Percentiles rank a stretch among this genome's conserved stretches.
Evolutionary conservation across 352 stramenopile genomes (phyloP).

Genomic region (Phytophthora palmivora): DNA sequence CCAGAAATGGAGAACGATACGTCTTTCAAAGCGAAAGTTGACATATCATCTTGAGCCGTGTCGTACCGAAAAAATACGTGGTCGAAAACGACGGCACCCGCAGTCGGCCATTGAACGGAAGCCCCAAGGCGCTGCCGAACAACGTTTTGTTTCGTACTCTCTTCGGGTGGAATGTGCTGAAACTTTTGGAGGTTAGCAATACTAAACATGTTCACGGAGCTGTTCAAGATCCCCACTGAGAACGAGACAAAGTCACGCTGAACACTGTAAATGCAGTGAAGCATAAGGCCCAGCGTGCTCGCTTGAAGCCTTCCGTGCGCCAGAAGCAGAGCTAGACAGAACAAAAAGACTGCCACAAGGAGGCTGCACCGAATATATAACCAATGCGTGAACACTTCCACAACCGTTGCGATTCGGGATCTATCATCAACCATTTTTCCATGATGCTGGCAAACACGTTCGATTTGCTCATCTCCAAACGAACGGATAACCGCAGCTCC

Average conservation of each 20-base stretch:
- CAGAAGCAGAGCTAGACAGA: conserved; percentile 43
- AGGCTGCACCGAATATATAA: conserved; percentile 46
- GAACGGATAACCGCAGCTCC: conserved; percentile 48
- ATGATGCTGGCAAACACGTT: conserved; percentile 38
- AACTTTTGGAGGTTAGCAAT: conserved; percentile 54
- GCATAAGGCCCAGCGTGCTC: conserved; percentile 39
- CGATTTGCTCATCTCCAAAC: conserved; percentile 38
- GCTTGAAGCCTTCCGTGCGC: conserved; percentile 28
- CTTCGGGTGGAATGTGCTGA: conserved; percentile 63
- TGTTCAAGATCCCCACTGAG: conserved; percentile 41
- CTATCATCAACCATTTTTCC: conserved; percentile 43
- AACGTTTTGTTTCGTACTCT: conserved; percentile 16
- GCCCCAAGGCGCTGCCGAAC: conserved; percentile 9
- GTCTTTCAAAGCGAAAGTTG: conserved; percentile 49
- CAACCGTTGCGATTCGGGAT: conserved; percentile 37
- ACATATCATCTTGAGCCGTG: conserved; percentile 27
- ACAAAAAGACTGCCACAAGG: conserved; percentile 40
- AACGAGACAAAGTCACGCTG: conserved; percentile 47
- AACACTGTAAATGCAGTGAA: conserved; percentile 46
- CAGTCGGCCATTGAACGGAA: conserved; percentile 62
- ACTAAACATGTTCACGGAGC: conserved; percentile 45
- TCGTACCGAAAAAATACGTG: conserved; percentile 88
- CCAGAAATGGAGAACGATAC: conserved; percentile 54
- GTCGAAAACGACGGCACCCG: conserved; percentile 81
- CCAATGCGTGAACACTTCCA: conserved; percentile 44